Evolutionary conservation across 768 basidiomycete species (phyloP).

Genomic region (Tricholoma sp.): DNA sequence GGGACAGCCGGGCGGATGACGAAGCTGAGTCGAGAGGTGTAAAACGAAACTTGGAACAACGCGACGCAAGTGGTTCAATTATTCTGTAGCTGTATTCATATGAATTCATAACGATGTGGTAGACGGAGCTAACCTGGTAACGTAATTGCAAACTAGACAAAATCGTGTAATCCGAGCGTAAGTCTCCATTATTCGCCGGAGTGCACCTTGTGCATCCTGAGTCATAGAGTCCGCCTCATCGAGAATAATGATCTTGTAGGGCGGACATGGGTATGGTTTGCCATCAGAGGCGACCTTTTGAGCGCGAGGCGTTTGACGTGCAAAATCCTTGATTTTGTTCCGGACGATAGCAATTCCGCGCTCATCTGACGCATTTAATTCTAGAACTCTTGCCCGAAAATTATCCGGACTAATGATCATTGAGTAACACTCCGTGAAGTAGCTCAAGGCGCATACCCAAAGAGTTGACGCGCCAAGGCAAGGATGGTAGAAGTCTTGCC

Average conservation of each 20-base stretch:
- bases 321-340: conserved; percentile 98
- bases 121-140: conserved; percentile 67
- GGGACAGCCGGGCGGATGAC: conserved; percentile 64
- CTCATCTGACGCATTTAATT: conserved; percentile 98
- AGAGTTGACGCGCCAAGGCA: conserved; percentile 88
- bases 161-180: conserved; percentile 96
- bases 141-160: conserved; percentile 98
- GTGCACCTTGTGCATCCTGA: conserved; percentile 95
- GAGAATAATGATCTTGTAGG: conserved; percentile 97
- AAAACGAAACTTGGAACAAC: conserved; percentile 98
- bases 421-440: conserved; percentile 2
- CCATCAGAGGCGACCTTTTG: conserved; percentile 67
- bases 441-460: conserved; percentile 56
- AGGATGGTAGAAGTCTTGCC: conserved; percentile 99
- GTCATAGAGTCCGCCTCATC: conserved; percentile 99
- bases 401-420: conserved; percentile 72
- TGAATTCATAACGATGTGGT: background rate
- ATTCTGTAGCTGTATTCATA: conserved; percentile 50
- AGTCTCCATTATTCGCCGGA: conserved; percentile 99
- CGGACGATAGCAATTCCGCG: conserved; percentile 95
- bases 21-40: conserved; percentile 82
- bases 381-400: conserved; percentile 87
- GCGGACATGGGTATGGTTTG: conserved; percentile 90
- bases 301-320: conserved; percentile 86
- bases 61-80: conserved; percentile 96